These are phyloP conservation scores for Phascolomyces articulosus DNA, from an alignment of 371 early-diverging fungal species.

Conservation along the genomic window DNA sequence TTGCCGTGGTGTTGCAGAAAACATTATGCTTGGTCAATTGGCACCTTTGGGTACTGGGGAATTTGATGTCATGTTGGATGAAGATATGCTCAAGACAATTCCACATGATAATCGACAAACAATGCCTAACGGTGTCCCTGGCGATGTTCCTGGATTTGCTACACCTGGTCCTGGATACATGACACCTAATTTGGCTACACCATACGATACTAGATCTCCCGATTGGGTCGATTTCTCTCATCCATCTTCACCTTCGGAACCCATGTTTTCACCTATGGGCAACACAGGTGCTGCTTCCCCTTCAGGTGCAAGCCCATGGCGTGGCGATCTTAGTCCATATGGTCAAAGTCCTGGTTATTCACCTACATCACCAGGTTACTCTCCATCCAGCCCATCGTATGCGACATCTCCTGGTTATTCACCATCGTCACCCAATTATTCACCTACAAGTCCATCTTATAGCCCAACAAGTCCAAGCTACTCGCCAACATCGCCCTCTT, in stretches of 20 bases:
- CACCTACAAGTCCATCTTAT: slow-evolving; percentile 68
- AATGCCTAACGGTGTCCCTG: slow-evolving; percentile 43
- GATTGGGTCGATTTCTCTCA: slow-evolving; percentile 62
- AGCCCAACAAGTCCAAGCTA: slow-evolving; percentile 73
- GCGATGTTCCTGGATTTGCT: slow-evolving; percentile 48
- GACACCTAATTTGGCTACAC: slow-evolving; percentile 61
- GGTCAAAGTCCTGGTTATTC: slow-evolving; percentile 70
- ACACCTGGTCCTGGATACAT: slow-evolving; percentile 58
- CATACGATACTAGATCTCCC: slow-evolving; percentile 61
- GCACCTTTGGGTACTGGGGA: slow-evolving; percentile 98
- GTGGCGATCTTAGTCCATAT: slow-evolving; percentile 52
- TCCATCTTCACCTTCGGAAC: slow-evolving; percentile 59
- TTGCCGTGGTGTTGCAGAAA: slow-evolving; percentile 97
- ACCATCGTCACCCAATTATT: slow-evolving; percentile 75
- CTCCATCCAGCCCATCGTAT: slow-evolving; percentile 59
- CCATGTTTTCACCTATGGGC: slow-evolving; percentile 71
- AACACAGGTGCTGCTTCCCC: slow-evolving; percentile 51
- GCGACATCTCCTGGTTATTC: slow-evolving; percentile 66
- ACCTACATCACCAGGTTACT: slow-evolving; percentile 86
- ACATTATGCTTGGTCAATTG: slow-evolving; percentile 98
- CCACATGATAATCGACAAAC: slow-evolving; percentile 47
- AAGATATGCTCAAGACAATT: slow-evolving; percentile 80
- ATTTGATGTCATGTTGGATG: slow-evolving; percentile 92
- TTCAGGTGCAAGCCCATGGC: slow-evolving; percentile 53
- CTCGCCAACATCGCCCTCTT: slow-evolving; percentile 75